Evolutionary conservation across 805 yeast genomes (phyloP).

Genomic region (Metschnikowia bowlesiae): DNA sequence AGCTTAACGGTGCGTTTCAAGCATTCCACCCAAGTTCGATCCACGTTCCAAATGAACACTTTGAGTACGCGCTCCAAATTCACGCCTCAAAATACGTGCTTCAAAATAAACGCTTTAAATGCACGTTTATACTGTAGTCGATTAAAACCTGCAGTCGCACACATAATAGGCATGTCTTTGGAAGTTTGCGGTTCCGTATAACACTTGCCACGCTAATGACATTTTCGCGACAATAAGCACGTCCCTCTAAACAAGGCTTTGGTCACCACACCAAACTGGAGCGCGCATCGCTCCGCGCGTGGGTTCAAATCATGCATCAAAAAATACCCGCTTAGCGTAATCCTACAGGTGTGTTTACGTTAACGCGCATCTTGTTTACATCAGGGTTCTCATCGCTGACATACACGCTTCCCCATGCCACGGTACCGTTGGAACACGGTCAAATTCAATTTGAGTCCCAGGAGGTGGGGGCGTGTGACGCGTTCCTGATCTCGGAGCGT

Average conservation of each 20-base stretch:
- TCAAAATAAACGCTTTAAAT: not conserved
- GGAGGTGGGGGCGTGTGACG: constrained; percentile 2
- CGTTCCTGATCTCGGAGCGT: not conserved
- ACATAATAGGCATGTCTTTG: too few relatives aligned
- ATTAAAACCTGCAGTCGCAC: too few relatives aligned
- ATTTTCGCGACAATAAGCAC: not conserved
- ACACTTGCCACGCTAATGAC: too few relatives aligned
- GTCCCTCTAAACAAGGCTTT: not conserved
- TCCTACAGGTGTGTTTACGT: not conserved
- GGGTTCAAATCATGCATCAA: not conserved
- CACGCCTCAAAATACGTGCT: not conserved
- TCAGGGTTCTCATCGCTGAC: not conserved
- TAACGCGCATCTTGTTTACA: constrained; percentile 1
- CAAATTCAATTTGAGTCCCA: not conserved
- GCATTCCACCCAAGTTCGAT: not conserved
- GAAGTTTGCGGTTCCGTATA: not conserved
- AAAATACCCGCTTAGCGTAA: too few relatives aligned
- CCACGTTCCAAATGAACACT: not conserved
- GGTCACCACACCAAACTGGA: not conserved
- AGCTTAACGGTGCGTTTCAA: not conserved
- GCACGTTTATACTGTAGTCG: not conserved
- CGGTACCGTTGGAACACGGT: not conserved
- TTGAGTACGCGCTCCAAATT: not conserved
- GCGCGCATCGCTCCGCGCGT: not conserved
- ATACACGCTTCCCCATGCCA: constrained; percentile 1